Evolutionary conservation across 139 green algal genomes (phyloP).

Genomic region (Coelastrella sp.): DNA sequence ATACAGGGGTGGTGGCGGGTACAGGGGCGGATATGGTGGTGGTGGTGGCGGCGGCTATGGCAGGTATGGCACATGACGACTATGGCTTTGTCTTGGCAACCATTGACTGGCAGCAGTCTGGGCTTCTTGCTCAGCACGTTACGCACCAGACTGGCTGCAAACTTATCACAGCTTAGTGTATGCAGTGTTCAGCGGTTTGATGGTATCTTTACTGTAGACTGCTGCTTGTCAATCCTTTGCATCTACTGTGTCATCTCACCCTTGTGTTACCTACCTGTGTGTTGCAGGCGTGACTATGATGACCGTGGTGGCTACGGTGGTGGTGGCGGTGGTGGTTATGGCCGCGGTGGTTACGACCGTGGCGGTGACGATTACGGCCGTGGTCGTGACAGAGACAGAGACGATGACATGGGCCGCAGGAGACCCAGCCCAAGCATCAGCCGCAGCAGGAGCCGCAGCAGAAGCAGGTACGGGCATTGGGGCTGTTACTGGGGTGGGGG

Average conservation of each 20-base stretch:
- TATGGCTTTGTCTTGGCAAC: too few species aligned
- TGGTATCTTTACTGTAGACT: too few species aligned
- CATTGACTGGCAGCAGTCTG: too few species aligned
- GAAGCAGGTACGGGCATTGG: slow-evolving; percentile 11
- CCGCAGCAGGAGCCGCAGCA: slow-evolving; percentile 28
- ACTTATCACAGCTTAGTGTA: too few species aligned
- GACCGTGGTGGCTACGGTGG: slow-evolving; percentile 12
- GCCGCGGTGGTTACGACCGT: background rate
- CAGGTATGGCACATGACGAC: background rate
- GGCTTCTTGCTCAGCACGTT: too few species aligned
- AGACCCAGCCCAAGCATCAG: background rate
- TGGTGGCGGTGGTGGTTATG: background rate
- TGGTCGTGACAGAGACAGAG: background rate
- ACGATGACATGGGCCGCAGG: slow-evolving; percentile 11
- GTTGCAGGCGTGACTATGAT: background rate
- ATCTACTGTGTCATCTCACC: too few species aligned
- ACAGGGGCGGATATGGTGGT: background rate
- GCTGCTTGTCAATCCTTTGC: too few species aligned
- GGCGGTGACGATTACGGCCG: background rate
- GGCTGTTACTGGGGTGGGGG: background rate
- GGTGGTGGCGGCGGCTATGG: slow-evolving; percentile 33
- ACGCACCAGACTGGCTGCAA: too few species aligned
- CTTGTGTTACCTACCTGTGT: too few species aligned
- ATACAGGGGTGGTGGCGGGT: slow-evolving; percentile 14
- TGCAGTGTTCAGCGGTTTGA: too few species aligned